Conservation (phyloP, 1,139 yeast genomes). For the Candida sanyaensis region DNA sequence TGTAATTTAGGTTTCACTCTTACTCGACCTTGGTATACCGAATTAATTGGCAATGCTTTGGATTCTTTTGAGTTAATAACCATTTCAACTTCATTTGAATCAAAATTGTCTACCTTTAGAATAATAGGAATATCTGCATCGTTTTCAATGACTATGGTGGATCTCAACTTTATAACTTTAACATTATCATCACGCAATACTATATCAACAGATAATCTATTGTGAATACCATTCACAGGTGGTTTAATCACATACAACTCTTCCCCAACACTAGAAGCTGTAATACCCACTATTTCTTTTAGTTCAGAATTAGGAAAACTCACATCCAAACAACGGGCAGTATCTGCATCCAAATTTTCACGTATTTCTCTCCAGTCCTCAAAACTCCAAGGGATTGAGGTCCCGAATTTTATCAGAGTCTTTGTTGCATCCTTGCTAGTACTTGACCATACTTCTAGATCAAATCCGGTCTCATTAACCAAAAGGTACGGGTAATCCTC, state of each 20-base stretch:
- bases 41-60: conserved; percentile 71
- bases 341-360: conserved; percentile 73
- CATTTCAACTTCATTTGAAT: conserved; percentile 25
- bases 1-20: conserved; percentile 61
- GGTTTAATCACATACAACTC: conserved; percentile 71
- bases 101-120: conserved; percentile 28
- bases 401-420: conserved; percentile 49
- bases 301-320: conserved; percentile 57
- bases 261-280: conserved; percentile 85
- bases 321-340: conserved; percentile 63
- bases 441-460: conserved; percentile 75
- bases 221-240: conserved; percentile 62
- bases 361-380: conserved; percentile 91
- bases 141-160: conserved; percentile 73
- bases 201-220: conserved; percentile 73
- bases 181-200: conserved; percentile 72
- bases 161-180: conserved; percentile 72
- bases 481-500: conserved; percentile 82
- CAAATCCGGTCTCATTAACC: conserved; percentile 82
- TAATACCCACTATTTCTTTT: conserved; percentile 53
- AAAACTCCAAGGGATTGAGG: conserved; percentile 80
- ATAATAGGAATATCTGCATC: conserved; percentile 65
- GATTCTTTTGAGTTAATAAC: conserved; percentile 54
- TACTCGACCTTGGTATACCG: conserved; percentile 60
- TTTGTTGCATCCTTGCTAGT: conserved; percentile 15